phyloP scores from a whole-genome alignment of 1,284 basidiomycete species.

The Marasmius tenuissimus region DNA sequence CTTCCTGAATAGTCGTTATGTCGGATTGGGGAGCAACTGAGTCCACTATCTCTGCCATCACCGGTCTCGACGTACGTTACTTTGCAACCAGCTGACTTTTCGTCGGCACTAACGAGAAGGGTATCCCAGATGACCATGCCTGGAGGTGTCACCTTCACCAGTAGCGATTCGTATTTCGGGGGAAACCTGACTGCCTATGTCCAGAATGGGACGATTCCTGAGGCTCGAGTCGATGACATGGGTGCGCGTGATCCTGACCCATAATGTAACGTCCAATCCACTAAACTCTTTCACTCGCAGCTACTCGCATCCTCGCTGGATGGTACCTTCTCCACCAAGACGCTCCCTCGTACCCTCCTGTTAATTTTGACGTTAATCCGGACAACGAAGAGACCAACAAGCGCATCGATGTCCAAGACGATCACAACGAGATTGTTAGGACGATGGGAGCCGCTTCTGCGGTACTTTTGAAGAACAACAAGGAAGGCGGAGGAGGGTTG shows the following conservation, averaged over 20 bases:
- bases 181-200: slow-evolving; percentile 32
- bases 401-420: slow-evolving; percentile 71
- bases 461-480: slow-evolving; percentile 47
- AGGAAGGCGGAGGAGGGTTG: slow-evolving; percentile 20
- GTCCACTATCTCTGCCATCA: slow-evolving; percentile 13
- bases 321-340: slow-evolving; percentile 57
- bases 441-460: slow-evolving; percentile 76
- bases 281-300: neutral
- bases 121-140: slow-evolving; percentile 11
- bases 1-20: slow-evolving; percentile 4
- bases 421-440: slow-evolving; percentile 71
- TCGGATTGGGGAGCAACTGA: slow-evolving; percentile 20
- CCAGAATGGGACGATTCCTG: slow-evolving; percentile 43
- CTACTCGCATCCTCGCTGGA: slow-evolving; percentile 55
- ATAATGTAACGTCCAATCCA: neutral
- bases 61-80: slow-evolving; percentile 15
- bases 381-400: neutral
- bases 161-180: slow-evolving; percentile 11
- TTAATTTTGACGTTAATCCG: neutral
- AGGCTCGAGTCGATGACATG: slow-evolving; percentile 15
- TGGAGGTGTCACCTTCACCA: slow-evolving; percentile 22
- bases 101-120: neutral
- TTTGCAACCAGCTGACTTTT: neutral
- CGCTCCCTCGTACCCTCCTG: neutral
- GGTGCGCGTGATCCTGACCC: slow-evolving; percentile 34